Evolutionary conservation across 169 alveolate genomes (phyloP).

Genomic region (Cryptosporidium parvum): DNA sequence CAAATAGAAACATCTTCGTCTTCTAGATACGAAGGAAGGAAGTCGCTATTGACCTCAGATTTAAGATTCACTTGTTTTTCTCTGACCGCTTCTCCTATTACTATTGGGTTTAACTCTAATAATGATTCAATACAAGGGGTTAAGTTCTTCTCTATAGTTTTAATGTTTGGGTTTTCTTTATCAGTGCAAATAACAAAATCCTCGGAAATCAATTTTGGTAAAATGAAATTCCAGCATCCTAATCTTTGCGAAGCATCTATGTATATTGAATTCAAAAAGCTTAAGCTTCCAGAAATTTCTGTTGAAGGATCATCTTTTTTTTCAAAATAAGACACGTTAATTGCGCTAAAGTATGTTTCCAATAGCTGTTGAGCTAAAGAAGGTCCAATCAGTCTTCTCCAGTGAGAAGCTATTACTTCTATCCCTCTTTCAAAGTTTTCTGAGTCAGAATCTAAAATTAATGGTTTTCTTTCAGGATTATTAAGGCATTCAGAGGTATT

Average conservation of each 20-base stretch:
- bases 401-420: conserved; percentile 62
- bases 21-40: conserved; percentile 48
- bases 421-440: conserved; percentile 49
- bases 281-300: not conserved
- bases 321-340: not conserved
- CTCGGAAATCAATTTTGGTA: conserved; percentile 53
- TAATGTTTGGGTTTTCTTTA: conserved; percentile 32
- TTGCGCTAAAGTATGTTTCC: conserved; percentile 61
- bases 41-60: conserved; percentile 19
- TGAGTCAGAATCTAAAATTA: not conserved
- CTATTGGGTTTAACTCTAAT: conserved; percentile 34
- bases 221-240: conserved; percentile 69
- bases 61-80: conserved; percentile 22
- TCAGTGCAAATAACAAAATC: conserved; percentile 44
- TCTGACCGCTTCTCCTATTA: conserved; percentile 48
- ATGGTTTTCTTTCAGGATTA: not conserved
- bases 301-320: not conserved
- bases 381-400: conserved; percentile 74
- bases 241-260: conserved; percentile 50
- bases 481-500: not conserved
- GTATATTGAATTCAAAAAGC: not conserved
- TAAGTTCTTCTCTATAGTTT: conserved; percentile 36
- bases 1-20: conserved; percentile 49
- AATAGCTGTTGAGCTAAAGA: conserved; percentile 57
- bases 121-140: conserved; percentile 57